A percentile compares a stretch with the other conserved stretches of the same genome.
These are phyloP conservation scores for Pterocarpus macrocarpus DNA, from an alignment of 306 rosid genomes.

Conservation along the genomic window DNA sequence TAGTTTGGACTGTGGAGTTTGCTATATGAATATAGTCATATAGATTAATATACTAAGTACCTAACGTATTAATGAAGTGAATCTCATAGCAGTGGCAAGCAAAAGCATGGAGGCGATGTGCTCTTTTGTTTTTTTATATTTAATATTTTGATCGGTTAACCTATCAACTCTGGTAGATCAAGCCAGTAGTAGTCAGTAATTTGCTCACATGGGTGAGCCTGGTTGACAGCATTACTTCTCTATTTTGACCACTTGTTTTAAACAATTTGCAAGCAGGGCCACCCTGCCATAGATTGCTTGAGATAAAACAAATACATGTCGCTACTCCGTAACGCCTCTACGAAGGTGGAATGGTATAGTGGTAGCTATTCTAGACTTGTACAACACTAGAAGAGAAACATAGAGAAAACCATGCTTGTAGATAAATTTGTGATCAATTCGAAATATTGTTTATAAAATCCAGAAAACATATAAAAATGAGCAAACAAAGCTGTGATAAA, in stretches of 20 bases:
- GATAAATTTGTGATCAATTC: background rate
- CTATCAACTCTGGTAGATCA: too few species aligned
- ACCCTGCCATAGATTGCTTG: background rate
- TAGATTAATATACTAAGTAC: too few species aligned
- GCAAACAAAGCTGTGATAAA: conserved; percentile 22
- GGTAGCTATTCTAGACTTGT: background rate
- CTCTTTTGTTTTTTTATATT: too few species aligned
- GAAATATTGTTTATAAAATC: background rate
- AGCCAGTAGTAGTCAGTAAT: too few species aligned
- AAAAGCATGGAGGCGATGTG: too few species aligned
- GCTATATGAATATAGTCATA: too few species aligned
- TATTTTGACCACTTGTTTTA: background rate
- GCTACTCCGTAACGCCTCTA: background rate
- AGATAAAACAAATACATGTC: background rate
- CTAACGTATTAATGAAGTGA: too few species aligned
- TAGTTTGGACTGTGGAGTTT: too few species aligned
- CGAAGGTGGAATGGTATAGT: background rate
- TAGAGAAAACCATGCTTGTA: background rate
- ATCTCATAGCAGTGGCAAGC: too few species aligned
- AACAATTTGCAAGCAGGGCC: background rate
- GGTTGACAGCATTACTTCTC: background rate
- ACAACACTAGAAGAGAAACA: background rate
- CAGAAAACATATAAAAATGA: background rate
- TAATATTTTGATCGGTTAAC: too few species aligned
- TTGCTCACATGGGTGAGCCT: background rate